Evolutionary conservation across 2,329 filamentous ascomycete species (phyloP), one percentile per base, ranked within the genome.

Genomic region (Knufia petricola): DNA sequence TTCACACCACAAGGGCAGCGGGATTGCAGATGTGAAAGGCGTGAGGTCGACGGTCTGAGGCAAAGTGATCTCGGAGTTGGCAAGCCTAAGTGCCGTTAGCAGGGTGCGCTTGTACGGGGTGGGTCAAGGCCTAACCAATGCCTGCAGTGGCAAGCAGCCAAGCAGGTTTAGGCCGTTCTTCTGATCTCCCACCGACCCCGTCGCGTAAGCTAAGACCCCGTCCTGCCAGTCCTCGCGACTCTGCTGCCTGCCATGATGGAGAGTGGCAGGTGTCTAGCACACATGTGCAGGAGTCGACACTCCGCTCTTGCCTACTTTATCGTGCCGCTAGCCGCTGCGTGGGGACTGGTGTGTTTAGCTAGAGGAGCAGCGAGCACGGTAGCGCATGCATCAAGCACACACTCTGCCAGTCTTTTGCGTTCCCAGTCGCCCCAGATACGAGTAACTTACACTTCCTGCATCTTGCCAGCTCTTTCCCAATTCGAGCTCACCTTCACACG

Each of bases 301-400:
- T 42, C 39, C 39, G 39, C 39, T 42, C 20, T 13, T 13, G 13
- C 17, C 26, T 13, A 7, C 20, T 44, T 31, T 15, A 31, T 44
- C 24, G 26, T 43, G 40, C 26, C 41, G 24, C 41, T 31, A 31
- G 28, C 41, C 41, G 24, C 41, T 44, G 17, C 41, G 41, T 44
- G 41, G 41, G n/a, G 41, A 44, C 28, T 44, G n/a, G 17, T 4
- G 7, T n/a, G 7, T 36, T 13, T 36, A 36, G 32, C 32, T 13
- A 17, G 32, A 4, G 13, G 15, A 36, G 15, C 13, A n/a, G 32
- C 32, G 32, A 36, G 32, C 26, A 28, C 15, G 32, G 9, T 36
- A 36, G 32, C 15, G 32, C 15, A 13, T n/a, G 32, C 32, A 36
- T 13, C 6, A 36, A 36, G 32, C 32, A 13, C 10, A 36, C 15